Conservation (phyloP, 768 basidiomycete species). For the Boletales sp. region DNA sequence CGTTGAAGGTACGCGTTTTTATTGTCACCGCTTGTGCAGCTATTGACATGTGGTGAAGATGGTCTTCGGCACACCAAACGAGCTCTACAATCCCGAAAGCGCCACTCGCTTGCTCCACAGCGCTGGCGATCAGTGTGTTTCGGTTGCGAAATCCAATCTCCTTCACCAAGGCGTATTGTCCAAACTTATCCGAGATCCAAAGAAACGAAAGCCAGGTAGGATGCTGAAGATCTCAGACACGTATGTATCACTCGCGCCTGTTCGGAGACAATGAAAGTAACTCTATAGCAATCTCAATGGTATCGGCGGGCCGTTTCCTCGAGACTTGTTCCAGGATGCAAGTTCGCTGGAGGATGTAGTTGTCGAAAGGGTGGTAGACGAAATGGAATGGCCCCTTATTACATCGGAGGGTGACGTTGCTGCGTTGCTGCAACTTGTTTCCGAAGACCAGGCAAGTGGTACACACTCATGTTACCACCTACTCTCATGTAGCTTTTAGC, state of each 20-base stretch:
- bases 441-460: slow-evolving; percentile 64
- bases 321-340: slow-evolving; percentile 72
- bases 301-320: slow-evolving; percentile 58
- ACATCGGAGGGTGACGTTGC: slow-evolving; percentile 81
- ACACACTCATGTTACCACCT: neutral
- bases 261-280: neutral
- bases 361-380: slow-evolving; percentile 44
- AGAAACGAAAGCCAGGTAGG: slow-evolving; percentile 66
- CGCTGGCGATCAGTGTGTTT: slow-evolving; percentile 54
- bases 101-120: slow-evolving; percentile 56
- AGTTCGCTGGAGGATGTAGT: slow-evolving; percentile 56
- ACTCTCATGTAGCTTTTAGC: slow-evolving; percentile 36
- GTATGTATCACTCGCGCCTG: slow-evolving; percentile 31
- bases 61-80: slow-evolving; percentile 69
- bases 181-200: slow-evolving; percentile 59
- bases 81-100: slow-evolving; percentile 58
- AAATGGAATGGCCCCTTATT: slow-evolving; percentile 77
- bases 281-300: slow-evolving; percentile 59
- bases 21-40: neutral
- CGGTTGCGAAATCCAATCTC: slow-evolving; percentile 55
- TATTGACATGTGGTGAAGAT: slow-evolving; percentile 47
- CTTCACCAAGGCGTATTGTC: slow-evolving; percentile 64
- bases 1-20: slow-evolving; percentile 54
- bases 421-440: slow-evolving; percentile 74
- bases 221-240: slow-evolving; percentile 72